Evolutionary conservation across 1,284 basidiomycete species (phyloP).

Genomic region (Tetrapyrgos nigripes): DNA sequence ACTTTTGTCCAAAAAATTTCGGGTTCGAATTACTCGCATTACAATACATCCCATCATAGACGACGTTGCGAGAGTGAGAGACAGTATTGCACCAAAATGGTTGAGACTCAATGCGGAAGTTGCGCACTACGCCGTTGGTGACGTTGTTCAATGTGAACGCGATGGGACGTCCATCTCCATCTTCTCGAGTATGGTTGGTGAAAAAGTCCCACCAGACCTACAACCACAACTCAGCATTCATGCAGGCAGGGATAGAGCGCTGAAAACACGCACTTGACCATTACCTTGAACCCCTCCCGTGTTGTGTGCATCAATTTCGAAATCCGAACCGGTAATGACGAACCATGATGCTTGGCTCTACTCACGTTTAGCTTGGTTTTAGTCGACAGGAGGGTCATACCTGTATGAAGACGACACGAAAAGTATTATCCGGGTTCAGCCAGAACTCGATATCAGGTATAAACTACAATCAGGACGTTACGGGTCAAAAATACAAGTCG

Average conservation of each 20-base stretch:
- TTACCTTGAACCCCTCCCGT: conserved; percentile 70
- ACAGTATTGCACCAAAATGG: conserved; percentile 74
- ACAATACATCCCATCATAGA: conserved; percentile 66
- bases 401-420: conserved; percentile 68
- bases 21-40: conserved; percentile 69
- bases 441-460: conserved; percentile 65
- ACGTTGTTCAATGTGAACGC: conserved; percentile 61
- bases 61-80: conserved; percentile 58
- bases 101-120: conserved; percentile 63
- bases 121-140: conserved; percentile 49
- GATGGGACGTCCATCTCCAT: conserved; percentile 71
- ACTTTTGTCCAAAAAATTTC: conserved; percentile 56
- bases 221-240: neutral
- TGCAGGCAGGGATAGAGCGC: neutral
- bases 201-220: conserved; percentile 58
- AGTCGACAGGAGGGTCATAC: conserved; percentile 32
- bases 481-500: neutral
- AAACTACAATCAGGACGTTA: no score
- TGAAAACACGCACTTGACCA: conserved; percentile 46
- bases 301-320: conserved; percentile 63
- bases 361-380: neutral
- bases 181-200: conserved; percentile 48
- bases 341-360: conserved; percentile 73
- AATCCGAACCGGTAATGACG: conserved; percentile 64
- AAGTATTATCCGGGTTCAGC: conserved; percentile 61